Evolutionary conservation across 2,329 filamentous ascomycete species (phyloP).

Genomic region (Xylariales sp.): DNA sequence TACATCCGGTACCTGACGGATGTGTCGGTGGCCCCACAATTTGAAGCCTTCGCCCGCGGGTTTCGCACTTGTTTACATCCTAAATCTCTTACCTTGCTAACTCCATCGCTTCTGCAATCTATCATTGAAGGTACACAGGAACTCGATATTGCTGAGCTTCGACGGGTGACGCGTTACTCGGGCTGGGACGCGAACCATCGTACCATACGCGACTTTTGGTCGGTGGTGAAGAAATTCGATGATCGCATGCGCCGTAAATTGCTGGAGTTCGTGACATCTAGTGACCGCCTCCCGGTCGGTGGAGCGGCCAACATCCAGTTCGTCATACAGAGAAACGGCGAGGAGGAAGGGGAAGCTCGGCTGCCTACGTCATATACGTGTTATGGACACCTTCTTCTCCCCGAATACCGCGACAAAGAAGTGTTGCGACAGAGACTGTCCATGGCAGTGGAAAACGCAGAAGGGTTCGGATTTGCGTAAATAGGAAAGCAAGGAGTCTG

Average conservation of each 20-base stretch:
- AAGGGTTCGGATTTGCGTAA: conserved; percentile 87
- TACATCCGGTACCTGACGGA: conserved; percentile 88
- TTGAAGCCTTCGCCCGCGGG: conserved; percentile 81
- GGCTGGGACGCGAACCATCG: conserved; percentile 78
- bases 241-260: conserved; percentile 78
- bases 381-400: conserved; percentile 87
- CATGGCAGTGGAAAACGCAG: conserved; percentile 88
- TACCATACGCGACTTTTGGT: conserved; percentile 85
- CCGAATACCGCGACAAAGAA: conserved; percentile 79
- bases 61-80: conserved; percentile 80
- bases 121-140: conserved; percentile 85
- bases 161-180: conserved; percentile 79
- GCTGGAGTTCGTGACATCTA: conserved; percentile 94
- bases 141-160: conserved; percentile 81
- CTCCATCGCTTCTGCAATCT: conserved; percentile 75
- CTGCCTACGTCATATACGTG: conserved; percentile 93
- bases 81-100: conserved; percentile 78
- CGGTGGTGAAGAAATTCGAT: conserved; percentile 75
- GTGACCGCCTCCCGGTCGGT: conserved; percentile 87
- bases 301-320: conserved; percentile 87
- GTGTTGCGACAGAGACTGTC: conserved; percentile 78
- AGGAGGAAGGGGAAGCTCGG: conserved; percentile 65
- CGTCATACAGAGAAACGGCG: conserved; percentile 80
- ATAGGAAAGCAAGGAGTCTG: neutral
- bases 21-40: conserved; percentile 80